Evolutionary conservation across 352 stramenopile genomes (phyloP).

Genomic region (Phytophthora pistaciae): DNA sequence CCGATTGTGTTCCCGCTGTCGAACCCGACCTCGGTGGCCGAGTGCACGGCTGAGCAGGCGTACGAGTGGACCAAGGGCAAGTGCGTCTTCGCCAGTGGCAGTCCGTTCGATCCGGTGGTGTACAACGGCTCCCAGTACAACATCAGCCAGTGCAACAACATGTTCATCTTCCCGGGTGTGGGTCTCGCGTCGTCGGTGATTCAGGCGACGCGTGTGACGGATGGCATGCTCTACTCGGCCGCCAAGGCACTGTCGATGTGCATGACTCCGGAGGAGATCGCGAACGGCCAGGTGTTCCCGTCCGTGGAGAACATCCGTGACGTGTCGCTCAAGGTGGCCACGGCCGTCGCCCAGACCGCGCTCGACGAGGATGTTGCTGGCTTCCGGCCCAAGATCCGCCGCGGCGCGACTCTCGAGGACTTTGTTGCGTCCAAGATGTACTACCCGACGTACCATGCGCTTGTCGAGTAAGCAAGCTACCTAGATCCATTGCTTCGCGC

Average conservation of each 20-base stretch:
- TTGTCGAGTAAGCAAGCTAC: conserved; percentile 84
- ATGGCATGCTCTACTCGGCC: conserved; percentile 96
- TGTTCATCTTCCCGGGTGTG: conserved; percentile 98
- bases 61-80: conserved; percentile 97
- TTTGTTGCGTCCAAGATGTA: conserved; percentile 97
- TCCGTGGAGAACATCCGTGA: conserved; percentile 93
- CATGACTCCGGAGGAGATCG: conserved; percentile 93
- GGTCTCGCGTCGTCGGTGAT: conserved; percentile 93
- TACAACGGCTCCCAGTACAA: conserved; percentile 86
- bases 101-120: conserved; percentile 94
- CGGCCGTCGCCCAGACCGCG: conserved; percentile 92
- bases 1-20: conserved; percentile 98
- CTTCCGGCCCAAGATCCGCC: conserved; percentile 76
- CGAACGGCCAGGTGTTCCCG: conserved; percentile 94
- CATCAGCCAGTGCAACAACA: conserved; percentile 95
- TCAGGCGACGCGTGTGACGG: conserved; percentile 82
- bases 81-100: conserved; percentile 97
- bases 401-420: conserved; percentile 80
- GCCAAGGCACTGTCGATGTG: conserved; percentile 95
- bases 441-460: conserved; percentile 93
- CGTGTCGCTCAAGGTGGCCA: conserved; percentile 94
- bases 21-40: conserved; percentile 96
- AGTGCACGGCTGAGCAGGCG: conserved; percentile 96
- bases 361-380: conserved; percentile 90
- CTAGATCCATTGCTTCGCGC: conserved; percentile 1